Conservation (phyloP, 2,329 filamentous ascomycete genomes). For the Capronia epimyces region DNA sequence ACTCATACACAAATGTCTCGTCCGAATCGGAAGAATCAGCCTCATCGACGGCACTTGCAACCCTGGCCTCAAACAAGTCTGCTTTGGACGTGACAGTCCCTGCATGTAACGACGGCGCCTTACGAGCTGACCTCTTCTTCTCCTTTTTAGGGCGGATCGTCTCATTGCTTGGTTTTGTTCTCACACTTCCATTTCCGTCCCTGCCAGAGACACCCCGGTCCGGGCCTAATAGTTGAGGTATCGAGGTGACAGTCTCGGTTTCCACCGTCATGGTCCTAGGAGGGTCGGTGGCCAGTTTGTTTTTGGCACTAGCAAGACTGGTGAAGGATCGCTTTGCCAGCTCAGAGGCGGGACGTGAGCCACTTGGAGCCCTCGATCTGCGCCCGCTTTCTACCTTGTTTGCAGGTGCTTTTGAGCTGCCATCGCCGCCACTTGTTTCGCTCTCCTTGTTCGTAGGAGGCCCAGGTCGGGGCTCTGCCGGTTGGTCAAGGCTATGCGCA, state of each 20-base stretch:
- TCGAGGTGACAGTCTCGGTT: slow-evolving; percentile 88
- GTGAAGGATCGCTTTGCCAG: slow-evolving; percentile 63
- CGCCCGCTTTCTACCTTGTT: slow-evolving; percentile 36
- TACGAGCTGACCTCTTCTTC: slow-evolving; percentile 72
- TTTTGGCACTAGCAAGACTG: slow-evolving; percentile 58
- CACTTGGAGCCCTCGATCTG: slow-evolving; percentile 31
- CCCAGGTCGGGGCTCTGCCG: slow-evolving; percentile 37
- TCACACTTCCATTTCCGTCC: slow-evolving; percentile 65
- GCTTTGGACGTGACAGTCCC: slow-evolving; percentile 79
- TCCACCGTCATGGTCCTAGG: slow-evolving; percentile 93
- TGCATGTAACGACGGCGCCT: slow-evolving; percentile 54
- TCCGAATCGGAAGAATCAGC: slow-evolving; percentile 95
- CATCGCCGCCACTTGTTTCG: slow-evolving; percentile 36
- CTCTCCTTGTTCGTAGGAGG: slow-evolving; percentile 43
- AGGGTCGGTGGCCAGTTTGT: slow-evolving; percentile 67
- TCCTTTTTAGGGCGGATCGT: slow-evolving; percentile 94
- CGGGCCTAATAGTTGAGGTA: slow-evolving; percentile 66
- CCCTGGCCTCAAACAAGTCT: slow-evolving; percentile 95
- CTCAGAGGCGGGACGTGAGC: slow-evolving; percentile 48
- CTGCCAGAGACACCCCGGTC: slow-evolving; percentile 55
- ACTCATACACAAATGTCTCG: slow-evolving; percentile 98
- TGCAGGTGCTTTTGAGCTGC: slow-evolving; percentile 41
- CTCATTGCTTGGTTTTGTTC: slow-evolving; percentile 85
- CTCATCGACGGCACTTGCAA: slow-evolving; percentile 92
- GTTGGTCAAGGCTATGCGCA: slow-evolving; percentile 41